Evolutionary conservation across 805 yeast genomes (phyloP), one percentile per base, ranked within the genome.

Genomic region (Candida sphagnicola): DNA sequence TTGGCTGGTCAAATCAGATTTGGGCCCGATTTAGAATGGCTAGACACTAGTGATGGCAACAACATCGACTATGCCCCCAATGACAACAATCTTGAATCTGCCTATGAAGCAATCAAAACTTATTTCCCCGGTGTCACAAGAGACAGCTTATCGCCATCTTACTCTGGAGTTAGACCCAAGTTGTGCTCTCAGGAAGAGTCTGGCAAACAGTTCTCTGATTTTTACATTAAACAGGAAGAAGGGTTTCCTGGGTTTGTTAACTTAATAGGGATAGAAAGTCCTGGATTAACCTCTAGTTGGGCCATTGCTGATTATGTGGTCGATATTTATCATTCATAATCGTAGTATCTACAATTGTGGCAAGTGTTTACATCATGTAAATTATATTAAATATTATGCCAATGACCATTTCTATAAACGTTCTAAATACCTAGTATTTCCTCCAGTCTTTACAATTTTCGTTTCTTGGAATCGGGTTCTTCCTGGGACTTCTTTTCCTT

Each of bases 11-110:
- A 80, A 47, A 61, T 89, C 18, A 74, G 77, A 46, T 89, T 89
- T 56, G 97, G 97, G 0, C 96, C 96, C 0, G 96, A 90, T 55
- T 59, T 87, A 29, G 93, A 88, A 57, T 88, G 95, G 86, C 77
- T 85, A 2, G 74, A 72, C 23, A 44, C 54, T 2, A 43, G 44
- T 3, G 49, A 54, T 23, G 63, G 72, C 1, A 45, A 41, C 26
- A 55, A 52, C 34, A 62, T 47, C 4, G 78, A 79, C 51, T 75
- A 77, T 43, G 52, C 62, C 4, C 82, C 80, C 5, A 71, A 67
- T 45, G 58, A 56, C 2, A 38, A 50, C 1, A 82, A 82, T 42
- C 53, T 82, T 6, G 65, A 66, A 8, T 64, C 62, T 0, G 93
- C 93, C 0, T 70, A 60, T 41, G 58, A 66, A 23, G 85, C 82